Evolutionary conservation across 257 asterid species (phyloP).

Genomic region (Avicennia marina): DNA sequence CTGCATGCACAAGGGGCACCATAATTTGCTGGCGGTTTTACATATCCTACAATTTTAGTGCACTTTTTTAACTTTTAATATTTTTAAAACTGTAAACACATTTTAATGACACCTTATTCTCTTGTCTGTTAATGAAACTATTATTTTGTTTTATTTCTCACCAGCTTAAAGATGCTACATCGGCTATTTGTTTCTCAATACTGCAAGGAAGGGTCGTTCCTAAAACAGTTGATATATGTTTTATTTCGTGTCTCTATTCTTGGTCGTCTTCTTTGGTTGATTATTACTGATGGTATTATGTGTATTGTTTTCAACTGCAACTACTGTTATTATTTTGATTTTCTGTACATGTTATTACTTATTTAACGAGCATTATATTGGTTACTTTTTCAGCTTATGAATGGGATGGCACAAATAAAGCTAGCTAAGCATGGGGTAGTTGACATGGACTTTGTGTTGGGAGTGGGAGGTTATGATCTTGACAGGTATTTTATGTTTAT

Average conservation of each 20-base stretch:
- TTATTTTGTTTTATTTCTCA: no score
- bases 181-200: no score
- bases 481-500: slow-evolving; percentile 51
- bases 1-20: background rate
- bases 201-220: no score
- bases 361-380: slow-evolving; percentile 12
- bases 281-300: background rate
- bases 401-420: slow-evolving; percentile 83
- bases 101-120: no score
- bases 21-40: background rate
- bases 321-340: background rate
- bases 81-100: no score
- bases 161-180: no score
- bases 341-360: background rate
- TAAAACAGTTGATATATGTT: no score
- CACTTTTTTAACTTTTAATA: no score
- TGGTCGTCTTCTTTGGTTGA: no score
- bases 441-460: slow-evolving; percentile 93
- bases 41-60: no score
- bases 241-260: no score
- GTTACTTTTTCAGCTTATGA: slow-evolving; percentile 55
- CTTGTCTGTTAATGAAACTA: no score
- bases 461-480: slow-evolving; percentile 97
- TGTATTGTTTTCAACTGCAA: slow-evolving; percentile 4
- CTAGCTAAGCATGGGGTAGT: slow-evolving; percentile 69